Evolutionary conservation across 805 yeast genomes (phyloP).

Genomic region (Maudiozyma bulderi): DNA sequence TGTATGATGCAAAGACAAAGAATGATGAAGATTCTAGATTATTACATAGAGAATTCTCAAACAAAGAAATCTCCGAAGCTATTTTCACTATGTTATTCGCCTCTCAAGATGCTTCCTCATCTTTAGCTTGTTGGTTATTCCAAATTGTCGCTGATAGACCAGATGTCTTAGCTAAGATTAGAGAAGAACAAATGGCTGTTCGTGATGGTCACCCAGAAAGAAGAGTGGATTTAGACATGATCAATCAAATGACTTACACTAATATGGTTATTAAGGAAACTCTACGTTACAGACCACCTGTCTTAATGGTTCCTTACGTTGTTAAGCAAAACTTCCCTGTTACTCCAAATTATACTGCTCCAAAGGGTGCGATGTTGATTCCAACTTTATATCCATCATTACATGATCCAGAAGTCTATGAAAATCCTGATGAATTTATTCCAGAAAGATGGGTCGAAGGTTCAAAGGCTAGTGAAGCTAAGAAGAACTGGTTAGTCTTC

Average conservation of each 20-base stretch:
- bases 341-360: constrained; percentile 75
- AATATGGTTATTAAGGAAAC: constrained; percentile 85
- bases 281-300: constrained; percentile 94
- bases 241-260: constrained; percentile 83
- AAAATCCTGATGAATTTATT: constrained; percentile 84
- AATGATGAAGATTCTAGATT: constrained; percentile 46
- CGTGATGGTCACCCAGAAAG: constrained; percentile 65
- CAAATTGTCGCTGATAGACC: constrained; percentile 95
- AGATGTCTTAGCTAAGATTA: constrained; percentile 72
- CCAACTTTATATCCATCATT: constrained; percentile 93
- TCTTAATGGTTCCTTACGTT: constrained; percentile 94
- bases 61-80: constrained; percentile 91
- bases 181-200: constrained; percentile 83
- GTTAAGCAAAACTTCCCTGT: constrained; percentile 82
- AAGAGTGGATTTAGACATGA: constrained; percentile 58
- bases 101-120: constrained; percentile 95
- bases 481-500: constrained; percentile 91
- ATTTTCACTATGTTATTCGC: constrained; percentile 95
- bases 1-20: constrained; percentile 55
- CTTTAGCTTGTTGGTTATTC: constrained; percentile 96
- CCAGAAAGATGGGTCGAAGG: constrained; percentile 94
- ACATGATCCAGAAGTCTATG: constrained; percentile 95
- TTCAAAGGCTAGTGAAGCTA: constrained; percentile 61
- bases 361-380: constrained; percentile 94
- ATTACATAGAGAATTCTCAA: constrained; percentile 70